Conservation (phyloP, 2,329 filamentous ascomycete genomes). For the Ambrosiella xylebori region DNA sequence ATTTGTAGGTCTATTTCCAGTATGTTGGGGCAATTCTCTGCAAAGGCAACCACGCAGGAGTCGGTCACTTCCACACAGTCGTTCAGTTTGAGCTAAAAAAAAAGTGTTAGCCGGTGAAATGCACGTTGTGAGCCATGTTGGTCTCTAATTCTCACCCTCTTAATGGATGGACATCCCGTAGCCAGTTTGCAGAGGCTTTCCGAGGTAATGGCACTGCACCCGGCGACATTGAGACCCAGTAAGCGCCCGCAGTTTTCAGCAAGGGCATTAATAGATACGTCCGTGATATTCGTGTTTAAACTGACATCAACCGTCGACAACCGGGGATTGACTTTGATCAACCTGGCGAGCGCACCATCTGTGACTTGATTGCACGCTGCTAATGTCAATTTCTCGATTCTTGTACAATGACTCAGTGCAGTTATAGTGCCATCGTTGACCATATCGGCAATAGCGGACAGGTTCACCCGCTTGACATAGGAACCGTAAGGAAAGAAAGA, state of each 20-base stretch:
- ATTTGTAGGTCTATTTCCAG: conserved; percentile 91
- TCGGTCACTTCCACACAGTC: conserved; percentile 76
- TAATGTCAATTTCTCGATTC: conserved; percentile 80
- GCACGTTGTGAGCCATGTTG: background rate
- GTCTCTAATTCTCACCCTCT: conserved; percentile 44
- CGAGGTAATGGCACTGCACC: conserved; percentile 69
- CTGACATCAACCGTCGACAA: conserved; percentile 85
- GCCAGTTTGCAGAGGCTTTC: conserved; percentile 70
- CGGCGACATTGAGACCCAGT: conserved; percentile 85
- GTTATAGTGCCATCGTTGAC: conserved; percentile 81
- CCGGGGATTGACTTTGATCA: conserved; percentile 63
- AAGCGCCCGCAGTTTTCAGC: conserved; percentile 68
- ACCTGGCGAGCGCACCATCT: conserved; percentile 62
- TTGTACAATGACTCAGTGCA: conserved; percentile 68
- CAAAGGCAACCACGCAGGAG: conserved; percentile 66
- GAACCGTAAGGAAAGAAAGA: conserved; percentile 80
- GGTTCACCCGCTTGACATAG: conserved; percentile 80
- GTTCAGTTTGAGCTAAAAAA: conserved; percentile 69
- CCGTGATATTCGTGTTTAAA: conserved; percentile 66
- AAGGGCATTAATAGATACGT: conserved; percentile 59
- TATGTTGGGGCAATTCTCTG: conserved; percentile 74
- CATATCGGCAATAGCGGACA: conserved; percentile 56
- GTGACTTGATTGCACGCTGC: conserved; percentile 78
- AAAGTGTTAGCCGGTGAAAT: background rate
- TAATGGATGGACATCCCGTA: conserved; percentile 67